A percentile compares a stretch with the other conserved stretches of the same genome.
Evolutionary conservation across 257 asterid species (phyloP).

Genomic region (Ligustrum vulgare): DNA sequence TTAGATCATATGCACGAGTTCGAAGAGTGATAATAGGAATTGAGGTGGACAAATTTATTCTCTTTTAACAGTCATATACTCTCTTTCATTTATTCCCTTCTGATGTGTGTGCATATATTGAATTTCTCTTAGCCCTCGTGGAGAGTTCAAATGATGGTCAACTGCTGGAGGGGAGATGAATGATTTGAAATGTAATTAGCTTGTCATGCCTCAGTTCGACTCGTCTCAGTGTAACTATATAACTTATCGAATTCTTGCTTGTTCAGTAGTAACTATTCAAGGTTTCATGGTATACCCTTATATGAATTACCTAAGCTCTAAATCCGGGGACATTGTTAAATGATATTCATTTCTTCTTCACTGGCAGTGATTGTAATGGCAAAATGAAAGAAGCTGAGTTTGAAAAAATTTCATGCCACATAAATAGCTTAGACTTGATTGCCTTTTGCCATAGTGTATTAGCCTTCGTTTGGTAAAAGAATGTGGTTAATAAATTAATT

Average conservation of each 20-base stretch:
- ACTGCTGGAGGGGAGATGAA: conserved; percentile 14
- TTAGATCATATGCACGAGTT: conserved; percentile 84
- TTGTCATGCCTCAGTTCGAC: conserved; percentile 6
- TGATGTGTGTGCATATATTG: neutral
- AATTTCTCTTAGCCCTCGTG: conserved; percentile 11
- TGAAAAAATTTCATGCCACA: neutral
- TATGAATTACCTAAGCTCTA: neutral
- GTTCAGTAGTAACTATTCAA: neutral
- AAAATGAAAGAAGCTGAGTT: neutral
- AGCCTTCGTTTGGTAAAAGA: too few relatives aligned
- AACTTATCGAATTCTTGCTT: neutral
- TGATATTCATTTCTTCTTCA: neutral
- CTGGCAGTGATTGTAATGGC: neutral
- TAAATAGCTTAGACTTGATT: neutral
- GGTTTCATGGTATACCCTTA: neutral
- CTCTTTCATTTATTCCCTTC: neutral
- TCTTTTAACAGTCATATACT: neutral
- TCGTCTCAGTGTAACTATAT: neutral
- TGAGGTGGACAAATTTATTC: conserved; percentile 14
- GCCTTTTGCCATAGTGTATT: neutral
- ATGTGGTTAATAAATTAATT: too few relatives aligned
- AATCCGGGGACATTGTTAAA: neutral
- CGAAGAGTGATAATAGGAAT: conserved; percentile 46
- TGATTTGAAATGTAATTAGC: conserved; percentile 22
- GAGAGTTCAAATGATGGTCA: conserved; percentile 14